Percentiles rank a stretch among this genome's conserved stretches.
Evolutionary conservation across 2,329 filamentous ascomycete genomes (phyloP).

Genomic region (Drechslera avenae): DNA sequence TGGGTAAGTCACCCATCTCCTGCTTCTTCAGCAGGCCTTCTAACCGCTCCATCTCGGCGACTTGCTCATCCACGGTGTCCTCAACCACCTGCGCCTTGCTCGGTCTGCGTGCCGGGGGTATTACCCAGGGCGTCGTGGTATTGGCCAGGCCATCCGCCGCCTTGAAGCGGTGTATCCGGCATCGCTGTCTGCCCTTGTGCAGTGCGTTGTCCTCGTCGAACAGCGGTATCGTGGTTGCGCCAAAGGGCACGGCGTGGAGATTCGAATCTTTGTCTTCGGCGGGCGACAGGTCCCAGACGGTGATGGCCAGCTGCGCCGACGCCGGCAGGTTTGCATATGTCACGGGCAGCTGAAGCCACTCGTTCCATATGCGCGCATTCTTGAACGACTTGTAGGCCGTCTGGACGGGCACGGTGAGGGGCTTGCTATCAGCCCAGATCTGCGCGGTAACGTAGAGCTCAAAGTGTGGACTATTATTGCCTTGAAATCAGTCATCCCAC

Average conservation of each 20-base stretch:
- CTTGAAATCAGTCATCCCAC: constrained; percentile 6
- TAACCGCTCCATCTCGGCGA: constrained; percentile 86
- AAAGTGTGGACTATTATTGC: constrained; percentile 70
- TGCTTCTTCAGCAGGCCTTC: constrained; percentile 95
- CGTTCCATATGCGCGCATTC: constrained; percentile 78
- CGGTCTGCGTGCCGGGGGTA: constrained; percentile 60
- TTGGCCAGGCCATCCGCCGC: constrained; percentile 83
- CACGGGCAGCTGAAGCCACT: constrained; percentile 91
- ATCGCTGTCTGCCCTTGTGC: constrained; percentile 91
- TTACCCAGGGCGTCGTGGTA: constrained; percentile 74
- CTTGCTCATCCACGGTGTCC: constrained; percentile 63
- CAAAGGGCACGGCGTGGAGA: constrained; percentile 86
- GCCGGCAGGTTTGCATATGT: constrained; percentile 80
- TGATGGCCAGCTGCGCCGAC: constrained; percentile 86
- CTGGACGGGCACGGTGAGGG: constrained; percentile 87
- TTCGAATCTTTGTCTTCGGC: constrained; percentile 71
- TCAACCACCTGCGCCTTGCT: constrained; percentile 56
- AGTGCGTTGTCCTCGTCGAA: constrained; percentile 92
- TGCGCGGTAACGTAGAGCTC: constrained; percentile 94
- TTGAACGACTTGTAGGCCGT: constrained; percentile 93
- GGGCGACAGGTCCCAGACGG: constrained; percentile 91
- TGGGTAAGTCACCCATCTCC: constrained; percentile 93
- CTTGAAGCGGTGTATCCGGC: constrained; percentile 79
- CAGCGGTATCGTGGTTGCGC: constrained; percentile 87
- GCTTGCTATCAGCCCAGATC: constrained; percentile 95